phyloP scores from a whole-genome alignment of 164 flowering plant species.

The Saururus chinensis region DNA sequence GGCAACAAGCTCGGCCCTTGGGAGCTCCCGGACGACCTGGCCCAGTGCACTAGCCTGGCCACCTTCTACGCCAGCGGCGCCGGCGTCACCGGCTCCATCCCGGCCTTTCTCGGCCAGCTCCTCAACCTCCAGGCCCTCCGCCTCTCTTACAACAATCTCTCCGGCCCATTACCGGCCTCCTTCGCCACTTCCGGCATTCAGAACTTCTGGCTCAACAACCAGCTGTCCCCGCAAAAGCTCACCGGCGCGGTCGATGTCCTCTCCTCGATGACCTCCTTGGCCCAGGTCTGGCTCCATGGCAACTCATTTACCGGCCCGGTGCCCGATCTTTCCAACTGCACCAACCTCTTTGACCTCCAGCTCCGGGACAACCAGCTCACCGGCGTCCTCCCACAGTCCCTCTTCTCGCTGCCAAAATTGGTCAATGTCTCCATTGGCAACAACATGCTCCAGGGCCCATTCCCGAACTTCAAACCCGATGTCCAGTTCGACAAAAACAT shows the following conservation, averaged over 20 bases:
- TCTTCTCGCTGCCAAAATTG: slow-evolving; percentile 21
- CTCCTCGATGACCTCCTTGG: slow-evolving; percentile 23
- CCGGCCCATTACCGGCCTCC: slow-evolving; percentile 30
- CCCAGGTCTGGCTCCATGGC: slow-evolving; percentile 42
- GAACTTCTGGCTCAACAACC: slow-evolving; percentile 38
- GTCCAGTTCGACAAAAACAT: slow-evolving; percentile 12
- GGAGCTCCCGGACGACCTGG: slow-evolving; percentile 24
- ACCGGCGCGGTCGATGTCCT: slow-evolving; percentile 31
- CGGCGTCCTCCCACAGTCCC: slow-evolving; percentile 30
- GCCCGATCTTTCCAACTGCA: slow-evolving; percentile 37
- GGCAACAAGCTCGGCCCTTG: slow-evolving; percentile 27
- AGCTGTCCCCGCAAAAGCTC: slow-evolving; percentile 12
- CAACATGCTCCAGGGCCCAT: slow-evolving; percentile 51
- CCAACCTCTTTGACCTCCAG: slow-evolving; percentile 30
- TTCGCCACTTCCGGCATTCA: slow-evolving; percentile 20
- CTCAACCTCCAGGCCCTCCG: slow-evolving; percentile 20
- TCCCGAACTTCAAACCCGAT: slow-evolving; percentile 19
- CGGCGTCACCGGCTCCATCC: slow-evolving; percentile 24
- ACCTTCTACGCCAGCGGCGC: slow-evolving; percentile 20
- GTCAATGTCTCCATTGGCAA: slow-evolving; percentile 35
- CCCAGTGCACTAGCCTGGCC: slow-evolving; percentile 12
- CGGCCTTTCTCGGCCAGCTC: slow-evolving; percentile 23
- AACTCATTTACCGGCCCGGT: slow-evolving; percentile 37
- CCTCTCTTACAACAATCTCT: slow-evolving; percentile 43
- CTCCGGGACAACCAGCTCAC: slow-evolving; percentile 41